Percentiles rank a stretch among this genome's conserved stretches.
These are phyloP conservation scores for Excoecaria cochinchinensis DNA, from an alignment of 345 rosid species.

Conservation along the genomic window DNA sequence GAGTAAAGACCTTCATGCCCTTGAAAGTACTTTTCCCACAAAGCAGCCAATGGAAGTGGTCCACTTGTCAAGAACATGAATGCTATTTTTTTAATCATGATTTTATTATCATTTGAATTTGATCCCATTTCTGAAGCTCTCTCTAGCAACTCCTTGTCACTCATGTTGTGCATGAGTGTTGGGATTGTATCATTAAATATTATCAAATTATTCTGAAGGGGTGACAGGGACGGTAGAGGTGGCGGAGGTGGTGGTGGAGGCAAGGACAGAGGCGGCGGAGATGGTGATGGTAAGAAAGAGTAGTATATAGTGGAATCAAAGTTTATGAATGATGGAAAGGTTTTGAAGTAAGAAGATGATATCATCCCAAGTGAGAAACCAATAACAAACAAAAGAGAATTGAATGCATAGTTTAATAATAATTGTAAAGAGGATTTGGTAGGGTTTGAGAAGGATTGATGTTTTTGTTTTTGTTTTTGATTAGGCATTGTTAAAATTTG, in stretches of 20 bases:
- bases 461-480: neutral
- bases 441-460: slow-evolving; percentile 24
- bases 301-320: neutral
- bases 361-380: slow-evolving; percentile 48
- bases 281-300: neutral
- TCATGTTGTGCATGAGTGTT: slow-evolving; percentile 21
- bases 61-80: slow-evolving; percentile 24
- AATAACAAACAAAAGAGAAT: slow-evolving; percentile 30
- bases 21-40: slow-evolving; percentile 27
- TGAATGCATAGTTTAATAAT: slow-evolving; percentile 7
- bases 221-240: neutral
- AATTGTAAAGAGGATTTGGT: slow-evolving; percentile 9
- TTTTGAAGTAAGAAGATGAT: slow-evolving; percentile 33
- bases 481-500: slow-evolving; percentile 12
- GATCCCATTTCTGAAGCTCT: slow-evolving; percentile 9
- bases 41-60: slow-evolving; percentile 16
- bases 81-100: slow-evolving; percentile 6
- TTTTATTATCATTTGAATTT: neutral
- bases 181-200: neutral
- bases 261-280: neutral
- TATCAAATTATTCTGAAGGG: neutral
- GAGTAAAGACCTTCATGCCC: slow-evolving; percentile 20
- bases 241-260: neutral
- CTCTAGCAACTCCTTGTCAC: slow-evolving; percentile 17
- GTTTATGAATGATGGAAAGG: slow-evolving; percentile 5